A percentile compares a stretch with the other conserved stretches of the same genome.
phyloP scores from a whole-genome alignment of 345 rosid species.

The Salix dunnii region DNA sequence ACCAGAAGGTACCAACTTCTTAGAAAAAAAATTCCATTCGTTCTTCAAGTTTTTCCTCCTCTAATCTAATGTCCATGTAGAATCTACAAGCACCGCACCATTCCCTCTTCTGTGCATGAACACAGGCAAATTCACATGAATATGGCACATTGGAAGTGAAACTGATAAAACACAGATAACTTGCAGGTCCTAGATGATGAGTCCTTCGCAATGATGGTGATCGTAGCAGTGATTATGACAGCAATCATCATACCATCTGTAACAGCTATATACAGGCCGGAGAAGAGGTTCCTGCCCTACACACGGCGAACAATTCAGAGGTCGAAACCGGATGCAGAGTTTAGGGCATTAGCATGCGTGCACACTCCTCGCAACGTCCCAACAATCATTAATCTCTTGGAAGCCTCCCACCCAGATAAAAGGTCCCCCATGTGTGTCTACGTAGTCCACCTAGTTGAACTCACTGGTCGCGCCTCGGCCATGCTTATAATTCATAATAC shows the following conservation, averaged over 20 bases:
- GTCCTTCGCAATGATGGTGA: slow-evolving; percentile 74
- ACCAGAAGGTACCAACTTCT: slow-evolving; percentile 53
- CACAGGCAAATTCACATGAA: background rate
- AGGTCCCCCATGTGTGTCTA: slow-evolving; percentile 71
- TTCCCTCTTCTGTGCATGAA: background rate
- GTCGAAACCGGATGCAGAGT: slow-evolving; percentile 63
- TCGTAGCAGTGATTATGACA: slow-evolving; percentile 72
- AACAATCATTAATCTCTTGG: slow-evolving; percentile 78
- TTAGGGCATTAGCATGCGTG: slow-evolving; percentile 60
- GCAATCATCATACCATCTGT: slow-evolving; percentile 65
- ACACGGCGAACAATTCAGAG: slow-evolving; percentile 64
- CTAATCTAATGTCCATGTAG: background rate
- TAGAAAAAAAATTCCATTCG: background rate
- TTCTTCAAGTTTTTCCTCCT: background rate
- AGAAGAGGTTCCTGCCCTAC: slow-evolving; percentile 59
- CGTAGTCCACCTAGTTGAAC: slow-evolving; percentile 90
- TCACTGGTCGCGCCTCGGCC: slow-evolving; percentile 92
- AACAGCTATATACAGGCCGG: slow-evolving; percentile 54
- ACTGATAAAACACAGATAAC: background rate
- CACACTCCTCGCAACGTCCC: slow-evolving; percentile 92
- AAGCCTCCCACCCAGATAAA: slow-evolving; percentile 75
- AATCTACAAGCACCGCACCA: background rate
- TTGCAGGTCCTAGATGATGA: slow-evolving; percentile 74
- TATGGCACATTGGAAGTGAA: background rate
- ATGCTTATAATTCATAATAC: slow-evolving; percentile 89